Evolutionary conservation across 2,329 filamentous ascomycete genomes (phyloP), one percentile per base, ranked within the genome.

Genomic region (Keithomyces neogunnii): DNA sequence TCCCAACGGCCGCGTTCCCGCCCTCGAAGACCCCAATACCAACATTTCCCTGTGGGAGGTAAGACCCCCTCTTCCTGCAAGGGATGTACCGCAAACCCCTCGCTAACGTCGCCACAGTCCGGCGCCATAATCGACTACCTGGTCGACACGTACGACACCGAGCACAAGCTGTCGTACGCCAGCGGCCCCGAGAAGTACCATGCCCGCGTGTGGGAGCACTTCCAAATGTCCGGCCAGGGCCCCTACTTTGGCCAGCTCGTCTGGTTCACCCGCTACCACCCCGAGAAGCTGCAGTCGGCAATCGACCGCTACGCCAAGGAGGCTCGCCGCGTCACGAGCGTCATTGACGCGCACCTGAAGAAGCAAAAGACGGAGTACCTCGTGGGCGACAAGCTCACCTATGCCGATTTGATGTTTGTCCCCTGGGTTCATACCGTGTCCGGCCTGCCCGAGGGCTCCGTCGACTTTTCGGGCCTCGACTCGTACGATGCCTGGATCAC

Each of bases 241-340:
- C 66, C 63, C 8, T 66, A 66, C 45, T 64, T 58, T 38, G 62
- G 61, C 39, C 62, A 57, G 47, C 53, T 53, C 45, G 51, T 54
- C 30, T 62, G 60, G 56, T 63, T 63, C 49, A 32, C 39, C 4
- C 38, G 13, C 6, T 53, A 51, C 30, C 56, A 65, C 32, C 57
- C 54, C 5, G 59, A 60, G 26, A 53, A 57, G 53, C 13, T 66
- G 13, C 59, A 54, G 1, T 60, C 60, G 0, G 62, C 65, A 3
- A 56, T 62, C 8, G 59, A 62, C 42, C 58, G 64, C 9, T 67
- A 66, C 50, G 29, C 30, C n/a, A 61, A 60, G 11, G 62, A 68
- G 53, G 57, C 61, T 3, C 55, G 54, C 39, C 60, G 64, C 19
- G 54, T 66, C 4, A 56, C 60, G 4, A 56, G 59, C 8, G 65